Evolutionary conservation across 768 basidiomycete species (phyloP), one percentile per base, ranked within the genome.

Genomic region (Leccinum uliginosum): DNA sequence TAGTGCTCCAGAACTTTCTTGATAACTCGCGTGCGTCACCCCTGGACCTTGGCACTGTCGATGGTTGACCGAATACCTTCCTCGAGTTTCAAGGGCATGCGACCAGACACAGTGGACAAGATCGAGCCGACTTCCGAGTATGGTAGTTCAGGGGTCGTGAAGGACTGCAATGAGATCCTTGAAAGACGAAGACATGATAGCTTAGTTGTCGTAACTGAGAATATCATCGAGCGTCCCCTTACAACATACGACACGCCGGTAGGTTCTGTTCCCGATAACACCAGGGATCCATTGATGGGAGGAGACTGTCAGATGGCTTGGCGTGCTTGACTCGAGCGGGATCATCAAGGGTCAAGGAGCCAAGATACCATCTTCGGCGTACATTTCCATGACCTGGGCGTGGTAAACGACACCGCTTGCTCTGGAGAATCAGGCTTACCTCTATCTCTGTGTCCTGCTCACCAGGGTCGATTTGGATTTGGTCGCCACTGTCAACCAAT

Each of bases 381-480:
- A 97, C 97, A 98, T 99, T 78, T 99, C 98, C 93, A 97, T 95
- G 59, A 93, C 91, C 88, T 89, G 54, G 8, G 14, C 7, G 57
- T 35, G 55, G 38, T 65, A 38, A 61, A 38, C 10, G 4, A 35
- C 11, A 51, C 6, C 40, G 26, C 21, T 26, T 17, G 35, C 49
- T 15, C 48, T 30, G 58, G 1, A 1, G 44, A n/a, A 47, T 52
- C 52, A 30, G 6, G 62, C 81, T 54, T 61, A 91, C 91, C 82
- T 98, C 97, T 46, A 99, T 98, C 70, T 99, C 97, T 51, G 97
- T 97, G 71, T 97, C 98, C 57, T 91, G 88, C 59, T 98, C 93
- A 19, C 97, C 96, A 59, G 95, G 92, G 60, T 92, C 89, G n/a
- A n/a, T n/a, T n/a, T n/a, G n/a, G 75, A 99, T 82, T 71, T 98